Conservation (phyloP, 306 rosid genomes). For the Sicyos edulis region DNA sequence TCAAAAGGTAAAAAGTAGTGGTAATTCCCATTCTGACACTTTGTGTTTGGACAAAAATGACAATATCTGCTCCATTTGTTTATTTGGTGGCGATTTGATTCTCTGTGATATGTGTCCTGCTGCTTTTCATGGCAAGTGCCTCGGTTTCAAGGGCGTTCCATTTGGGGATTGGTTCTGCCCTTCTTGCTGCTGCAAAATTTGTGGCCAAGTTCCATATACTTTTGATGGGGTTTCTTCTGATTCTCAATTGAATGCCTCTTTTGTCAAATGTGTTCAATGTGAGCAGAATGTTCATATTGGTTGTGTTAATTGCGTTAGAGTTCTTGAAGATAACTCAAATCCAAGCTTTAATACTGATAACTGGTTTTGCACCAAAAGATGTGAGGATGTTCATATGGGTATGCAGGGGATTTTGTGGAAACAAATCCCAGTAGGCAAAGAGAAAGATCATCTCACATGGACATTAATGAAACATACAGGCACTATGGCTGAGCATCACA, state of each 20-base stretch:
- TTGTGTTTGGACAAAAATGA: constrained; percentile 23
- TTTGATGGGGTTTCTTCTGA: constrained; percentile 1
- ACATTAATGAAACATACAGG: constrained; percentile 37
- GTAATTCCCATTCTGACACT: not conserved
- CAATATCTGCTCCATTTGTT: constrained; percentile 41
- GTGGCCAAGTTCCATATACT: constrained; percentile 24
- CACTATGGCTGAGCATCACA: constrained; percentile 16
- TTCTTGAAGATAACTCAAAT: not conserved
- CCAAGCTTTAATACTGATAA: not conserved
- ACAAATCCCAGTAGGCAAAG: constrained; percentile 24
- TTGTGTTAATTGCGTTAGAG: constrained; percentile 28
- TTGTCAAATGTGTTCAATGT: constrained; percentile 48
- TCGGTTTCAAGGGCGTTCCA: constrained; percentile 34
- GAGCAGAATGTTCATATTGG: constrained; percentile 37
- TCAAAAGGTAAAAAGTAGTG: not conserved
- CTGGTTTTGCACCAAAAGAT: constrained; percentile 47
- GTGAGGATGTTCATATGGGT: constrained; percentile 32
- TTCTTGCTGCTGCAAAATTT: constrained; percentile 46
- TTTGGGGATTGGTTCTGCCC: constrained; percentile 67
- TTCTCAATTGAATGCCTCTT: not conserved
- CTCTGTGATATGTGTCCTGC: constrained; percentile 59
- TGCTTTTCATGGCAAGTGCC: constrained; percentile 38
- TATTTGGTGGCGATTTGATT: constrained; percentile 45
- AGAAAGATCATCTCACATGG: constrained; percentile 37
- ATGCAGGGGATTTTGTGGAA: constrained; percentile 43